Percentiles rank a stretch among this genome's conserved stretches.
These are phyloP conservation scores for Cryptosporidium bovis DNA, from an alignment of 169 alveolate species.

Conservation along the genomic window DNA sequence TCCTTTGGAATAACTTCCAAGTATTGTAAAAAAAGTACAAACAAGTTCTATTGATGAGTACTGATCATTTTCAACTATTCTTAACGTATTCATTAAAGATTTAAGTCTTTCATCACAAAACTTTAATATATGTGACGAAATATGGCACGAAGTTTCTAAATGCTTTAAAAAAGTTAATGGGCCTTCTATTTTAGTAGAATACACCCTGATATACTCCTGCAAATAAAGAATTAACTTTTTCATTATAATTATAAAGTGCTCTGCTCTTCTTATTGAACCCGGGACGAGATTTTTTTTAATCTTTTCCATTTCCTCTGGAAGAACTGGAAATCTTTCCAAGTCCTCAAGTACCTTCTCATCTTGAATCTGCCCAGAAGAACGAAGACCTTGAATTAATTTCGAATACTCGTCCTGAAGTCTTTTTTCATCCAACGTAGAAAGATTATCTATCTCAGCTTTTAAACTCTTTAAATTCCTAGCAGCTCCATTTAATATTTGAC, in stretches of 20 bases:
- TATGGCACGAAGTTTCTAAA: conserved; percentile 80
- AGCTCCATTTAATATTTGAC: conserved; percentile 88
- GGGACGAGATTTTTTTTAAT: conserved; percentile 86
- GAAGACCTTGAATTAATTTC: conserved; percentile 79
- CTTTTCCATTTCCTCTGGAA: conserved; percentile 82
- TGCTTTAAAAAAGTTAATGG: conserved; percentile 92
- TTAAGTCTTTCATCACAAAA: conserved; percentile 83
- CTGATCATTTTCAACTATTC: conserved; percentile 80
- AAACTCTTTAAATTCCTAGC: conserved; percentile 83
- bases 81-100: conserved; percentile 82
- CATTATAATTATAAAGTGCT: conserved; percentile 90
- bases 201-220: conserved; percentile 87
- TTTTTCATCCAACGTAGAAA: conserved; percentile 79
- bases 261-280: conserved; percentile 93
- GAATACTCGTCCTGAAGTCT: conserved; percentile 85
- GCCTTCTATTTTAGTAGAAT: conserved; percentile 90
- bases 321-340: conserved; percentile 85
- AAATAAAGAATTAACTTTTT: conserved; percentile 90
- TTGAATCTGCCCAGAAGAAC: conserved; percentile 76
- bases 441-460: conserved; percentile 80
- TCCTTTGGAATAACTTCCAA: conserved; percentile 94
- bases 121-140: conserved; percentile 85
- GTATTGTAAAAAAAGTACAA: conserved; percentile 92
- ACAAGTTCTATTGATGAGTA: conserved; percentile 83
- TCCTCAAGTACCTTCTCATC: conserved; percentile 78